Percentiles rank a stretch among this genome's conserved stretches.
phyloP scores from a whole-genome alignment of 352 stramenopile species.

The Phytophthora citrophthora region DNA sequence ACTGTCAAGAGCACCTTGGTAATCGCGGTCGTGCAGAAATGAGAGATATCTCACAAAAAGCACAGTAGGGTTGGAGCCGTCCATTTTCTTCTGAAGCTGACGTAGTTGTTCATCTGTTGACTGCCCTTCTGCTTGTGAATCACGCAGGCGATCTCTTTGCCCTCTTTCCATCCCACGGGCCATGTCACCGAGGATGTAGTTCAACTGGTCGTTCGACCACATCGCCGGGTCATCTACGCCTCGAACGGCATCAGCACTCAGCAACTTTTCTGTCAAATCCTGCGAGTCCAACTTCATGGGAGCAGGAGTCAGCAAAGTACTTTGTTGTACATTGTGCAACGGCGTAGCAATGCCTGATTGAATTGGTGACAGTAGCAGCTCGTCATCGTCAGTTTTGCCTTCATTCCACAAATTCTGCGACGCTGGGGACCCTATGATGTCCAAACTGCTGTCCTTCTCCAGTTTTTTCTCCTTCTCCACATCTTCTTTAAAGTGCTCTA shows the following conservation, averaged over 20 bases:
- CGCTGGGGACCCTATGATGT: conserved; percentile 25
- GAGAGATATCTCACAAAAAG: conserved; percentile 91
- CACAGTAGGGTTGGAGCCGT: conserved; percentile 50
- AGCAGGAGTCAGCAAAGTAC: conserved; percentile 21
- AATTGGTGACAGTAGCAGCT: conserved; percentile 47
- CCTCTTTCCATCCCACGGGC: conserved; percentile 34
- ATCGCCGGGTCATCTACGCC: conserved; percentile 38
- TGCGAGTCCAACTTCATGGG: conserved; percentile 9
- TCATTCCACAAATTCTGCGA: conserved; percentile 44
- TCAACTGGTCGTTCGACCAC: conserved; percentile 68
- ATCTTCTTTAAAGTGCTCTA: conserved; percentile 51
- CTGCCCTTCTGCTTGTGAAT: not conserved
- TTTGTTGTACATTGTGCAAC: conserved; percentile 10
- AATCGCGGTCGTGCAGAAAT: conserved; percentile 82
- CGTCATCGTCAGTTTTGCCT: conserved; percentile 26
- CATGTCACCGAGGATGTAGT: conserved; percentile 64
- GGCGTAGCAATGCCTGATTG: conserved; percentile 17
- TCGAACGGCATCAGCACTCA: conserved; percentile 14
- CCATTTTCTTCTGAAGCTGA: conserved; percentile 31
- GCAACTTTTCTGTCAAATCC: conserved; percentile 15
- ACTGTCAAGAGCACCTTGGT: conserved; percentile 85
- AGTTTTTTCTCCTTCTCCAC: conserved; percentile 31
- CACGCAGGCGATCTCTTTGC: not conserved
- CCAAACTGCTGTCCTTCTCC: conserved; percentile 28
- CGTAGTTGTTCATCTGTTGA: conserved; percentile 26